These are phyloP conservation scores for Ascoidea rubescens DNA, from an alignment of 805 yeast genomes.

Conservation along the genomic window DNA sequence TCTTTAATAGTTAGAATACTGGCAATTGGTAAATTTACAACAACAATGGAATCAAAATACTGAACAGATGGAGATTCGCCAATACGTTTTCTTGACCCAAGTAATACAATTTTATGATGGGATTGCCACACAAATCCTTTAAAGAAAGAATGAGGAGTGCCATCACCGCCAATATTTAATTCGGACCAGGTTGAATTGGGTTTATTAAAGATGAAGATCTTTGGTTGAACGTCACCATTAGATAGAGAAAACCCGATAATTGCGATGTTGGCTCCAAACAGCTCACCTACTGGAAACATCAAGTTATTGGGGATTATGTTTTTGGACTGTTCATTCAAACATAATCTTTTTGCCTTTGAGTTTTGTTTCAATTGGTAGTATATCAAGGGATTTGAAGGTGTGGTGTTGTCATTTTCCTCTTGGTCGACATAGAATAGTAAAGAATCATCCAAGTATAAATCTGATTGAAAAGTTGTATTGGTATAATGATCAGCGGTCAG, in stretches of 20 bases:
- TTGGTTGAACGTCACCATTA: constrained; percentile 15
- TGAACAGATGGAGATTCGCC: constrained; percentile 24
- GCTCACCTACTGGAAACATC: constrained; percentile 42
- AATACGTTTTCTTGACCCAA: constrained; percentile 30
- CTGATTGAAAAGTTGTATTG: background rate
- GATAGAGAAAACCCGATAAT: constrained; percentile 44
- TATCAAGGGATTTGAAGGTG: constrained; percentile 18
- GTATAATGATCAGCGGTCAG: background rate
- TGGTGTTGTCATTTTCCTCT: constrained; percentile 14
- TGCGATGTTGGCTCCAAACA: constrained; percentile 53
- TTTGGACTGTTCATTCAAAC: constrained; percentile 9
- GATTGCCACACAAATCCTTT: constrained; percentile 65
- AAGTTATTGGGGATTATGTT: constrained; percentile 32
- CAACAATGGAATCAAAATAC: constrained; percentile 27
- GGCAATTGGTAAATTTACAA: constrained; percentile 41
- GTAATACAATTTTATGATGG: constrained; percentile 53
- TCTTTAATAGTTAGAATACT: constrained; percentile 21
- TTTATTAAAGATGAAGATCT: constrained; percentile 37
- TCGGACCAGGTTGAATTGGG: constrained; percentile 53
- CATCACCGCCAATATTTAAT: constrained; percentile 37
- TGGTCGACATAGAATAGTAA: constrained; percentile 12
- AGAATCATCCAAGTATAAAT: constrained; percentile 6
- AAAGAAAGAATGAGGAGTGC: constrained; percentile 49
- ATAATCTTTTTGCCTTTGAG: constrained; percentile 12
- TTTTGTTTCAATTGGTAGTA: constrained; percentile 19